phyloP scores from a whole-genome alignment of 495 filamentous ascomycete genomes.

The Penicillium arizonense region DNA sequence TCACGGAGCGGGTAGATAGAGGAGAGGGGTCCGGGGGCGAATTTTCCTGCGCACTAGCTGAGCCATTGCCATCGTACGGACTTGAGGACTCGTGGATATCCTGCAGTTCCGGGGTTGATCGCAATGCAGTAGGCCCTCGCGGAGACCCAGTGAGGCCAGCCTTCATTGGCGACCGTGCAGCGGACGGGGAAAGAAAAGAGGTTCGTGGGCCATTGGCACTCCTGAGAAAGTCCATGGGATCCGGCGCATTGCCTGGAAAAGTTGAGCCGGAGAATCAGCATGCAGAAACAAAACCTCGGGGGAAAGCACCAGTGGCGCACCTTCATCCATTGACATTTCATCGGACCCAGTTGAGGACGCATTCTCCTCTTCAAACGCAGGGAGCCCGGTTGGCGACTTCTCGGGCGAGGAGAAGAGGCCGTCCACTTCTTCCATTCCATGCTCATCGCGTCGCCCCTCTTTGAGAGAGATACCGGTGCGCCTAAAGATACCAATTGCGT shows the following conservation, averaged over 20 bases:
- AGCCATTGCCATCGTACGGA: constrained; percentile 36
- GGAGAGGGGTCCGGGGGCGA: constrained; percentile 33
- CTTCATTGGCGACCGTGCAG: constrained; percentile 47
- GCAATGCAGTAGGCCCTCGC: constrained; percentile 40
- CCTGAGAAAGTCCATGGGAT: constrained; percentile 42
- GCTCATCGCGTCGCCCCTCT: constrained; percentile 83
- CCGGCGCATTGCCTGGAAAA: constrained; percentile 37
- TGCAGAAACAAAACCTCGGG: not conserved
- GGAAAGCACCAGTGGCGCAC: constrained; percentile 17
- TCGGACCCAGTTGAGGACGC: constrained; percentile 40
- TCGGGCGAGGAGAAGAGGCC: constrained; percentile 86
- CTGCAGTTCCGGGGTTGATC: constrained; percentile 39
- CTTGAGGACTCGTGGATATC: constrained; percentile 35
- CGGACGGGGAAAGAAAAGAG: constrained; percentile 32
- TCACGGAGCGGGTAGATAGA: constrained; percentile 36
- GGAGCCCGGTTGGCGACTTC: constrained; percentile 50
- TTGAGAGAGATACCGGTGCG: constrained; percentile 82
- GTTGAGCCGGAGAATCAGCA: constrained; percentile 10
- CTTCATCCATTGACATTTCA: constrained; percentile 50
- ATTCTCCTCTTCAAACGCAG: constrained; percentile 29
- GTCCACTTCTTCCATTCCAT: constrained; percentile 86
- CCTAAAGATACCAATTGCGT: constrained; percentile 32
- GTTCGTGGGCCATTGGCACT: constrained; percentile 26
- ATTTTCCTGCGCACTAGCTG: constrained; percentile 15
- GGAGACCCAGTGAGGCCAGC: constrained; percentile 39